A percentile compares a stretch with the other conserved stretches of the same genome.
Conservation (phyloP, 202 grass and related monocot genomes). For the Schoenoplectus triqueter region DNA sequence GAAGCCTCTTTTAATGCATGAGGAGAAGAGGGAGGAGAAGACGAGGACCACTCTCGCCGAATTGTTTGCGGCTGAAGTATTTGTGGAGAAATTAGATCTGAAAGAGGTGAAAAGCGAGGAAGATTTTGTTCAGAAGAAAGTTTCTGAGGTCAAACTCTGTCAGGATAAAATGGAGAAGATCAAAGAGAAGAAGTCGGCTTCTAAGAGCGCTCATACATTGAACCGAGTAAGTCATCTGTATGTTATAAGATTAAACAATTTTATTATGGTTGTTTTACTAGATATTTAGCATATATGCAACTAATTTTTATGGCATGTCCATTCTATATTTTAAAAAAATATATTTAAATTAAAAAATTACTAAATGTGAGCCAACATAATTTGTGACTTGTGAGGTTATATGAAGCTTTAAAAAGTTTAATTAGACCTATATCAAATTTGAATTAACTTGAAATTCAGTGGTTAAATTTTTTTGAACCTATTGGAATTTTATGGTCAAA, state of each 20-base stretch:
- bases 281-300: background rate
- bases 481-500: too few species aligned
- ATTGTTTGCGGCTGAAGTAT: conserved; percentile 80
- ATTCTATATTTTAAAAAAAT: too few species aligned
- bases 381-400: too few species aligned
- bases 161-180: conserved; percentile 58
- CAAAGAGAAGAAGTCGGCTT: conserved; percentile 46
- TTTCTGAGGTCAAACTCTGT: conserved; percentile 23
- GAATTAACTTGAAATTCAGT: too few species aligned
- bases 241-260: background rate
- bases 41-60: conserved; percentile 93
- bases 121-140: background rate
- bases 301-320: too few species aligned
- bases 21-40: conserved; percentile 56
- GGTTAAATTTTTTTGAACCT: too few species aligned
- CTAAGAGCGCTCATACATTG: conserved; percentile 54
- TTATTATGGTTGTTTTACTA: background rate
- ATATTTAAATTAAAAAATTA: too few species aligned
- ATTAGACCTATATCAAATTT: too few species aligned
- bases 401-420: too few species aligned
- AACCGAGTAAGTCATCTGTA: conserved; percentile 60
- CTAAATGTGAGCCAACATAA: too few species aligned
- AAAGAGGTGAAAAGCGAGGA: conserved; percentile 32
- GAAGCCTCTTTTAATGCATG: conserved; percentile 63
- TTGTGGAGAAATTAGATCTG: conserved; percentile 43